Evolutionary conservation across 129 eudicot species (phyloP).

Genomic region (Logfia minima): DNA sequence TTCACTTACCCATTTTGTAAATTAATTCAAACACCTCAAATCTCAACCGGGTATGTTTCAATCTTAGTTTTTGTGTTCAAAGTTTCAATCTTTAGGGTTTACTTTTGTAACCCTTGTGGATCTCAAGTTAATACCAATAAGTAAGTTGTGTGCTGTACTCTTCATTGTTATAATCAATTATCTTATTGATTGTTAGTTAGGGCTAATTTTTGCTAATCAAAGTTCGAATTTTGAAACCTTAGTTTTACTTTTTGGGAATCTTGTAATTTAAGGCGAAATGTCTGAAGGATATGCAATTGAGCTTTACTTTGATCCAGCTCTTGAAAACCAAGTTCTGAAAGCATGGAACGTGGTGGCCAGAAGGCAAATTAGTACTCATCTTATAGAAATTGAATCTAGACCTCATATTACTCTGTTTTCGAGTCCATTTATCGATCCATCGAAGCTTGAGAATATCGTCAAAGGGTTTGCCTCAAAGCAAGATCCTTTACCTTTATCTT

Average conservation of each 20-base stretch:
- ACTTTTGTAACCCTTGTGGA: constrained; percentile 1
- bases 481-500: constrained; percentile 71
- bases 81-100: constrained; percentile 24
- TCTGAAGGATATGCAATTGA: constrained; percentile 94
- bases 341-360: constrained; percentile 98
- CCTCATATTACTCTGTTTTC: constrained; percentile 93
- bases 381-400: constrained; percentile 94
- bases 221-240: constrained; percentile 18
- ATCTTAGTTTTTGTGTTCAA: constrained; percentile 19
- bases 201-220: neutral
- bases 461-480: constrained; percentile 71
- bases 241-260: neutral
- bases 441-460: constrained; percentile 67
- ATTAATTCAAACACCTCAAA: constrained; percentile 17
- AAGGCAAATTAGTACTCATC: constrained; percentile 92
- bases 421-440: constrained; percentile 62
- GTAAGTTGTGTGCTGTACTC: neutral
- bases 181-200: constrained; percentile 14
- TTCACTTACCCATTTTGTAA: constrained; percentile 17
- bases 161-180: constrained; percentile 5
- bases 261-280: constrained; percentile 44
- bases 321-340: constrained; percentile 89
- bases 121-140: constrained; percentile 10
- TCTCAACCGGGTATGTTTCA: constrained; percentile 41
- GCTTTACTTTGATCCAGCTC: constrained; percentile 97